Evolutionary conservation across 2,329 filamentous ascomycete genomes (phyloP), one percentile per base, ranked within the genome.

Genomic region (Scedosporium apiospermum): DNA sequence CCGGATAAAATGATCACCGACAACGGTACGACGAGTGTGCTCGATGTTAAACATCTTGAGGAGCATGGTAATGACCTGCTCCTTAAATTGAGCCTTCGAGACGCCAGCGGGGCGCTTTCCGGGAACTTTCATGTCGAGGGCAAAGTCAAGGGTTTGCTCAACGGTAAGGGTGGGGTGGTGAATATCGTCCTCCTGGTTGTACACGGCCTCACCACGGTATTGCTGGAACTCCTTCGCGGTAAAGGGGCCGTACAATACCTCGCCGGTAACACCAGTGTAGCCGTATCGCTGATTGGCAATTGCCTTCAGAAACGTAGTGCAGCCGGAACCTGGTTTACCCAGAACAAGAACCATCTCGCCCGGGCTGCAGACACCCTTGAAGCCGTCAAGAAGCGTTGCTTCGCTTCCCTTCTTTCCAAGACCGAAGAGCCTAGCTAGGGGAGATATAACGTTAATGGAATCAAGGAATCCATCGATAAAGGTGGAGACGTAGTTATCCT

Each of bases 21-120:
- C 91, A 34, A 93, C 85, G 0, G 93, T 97, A 71, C 92, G 84
- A 60, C 85, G 83, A 0, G 91, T 96, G 73, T 96, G 91, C 72
- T 93, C 89, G 62, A 96, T 96, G 71, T 93, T 95, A 80, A 96
- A 96, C 89, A 96, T 95, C 70, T 90, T 91, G 60, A 96, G 79
- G 64, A 96, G 80, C 69, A 88, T 84, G 18, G 85, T 81, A 65
- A 93, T 81, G 63, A 96, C 86, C 67, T 86, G 85, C 59, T 89
- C 81, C 77, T 93, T 93, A 78, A 93, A 93, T 16, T 89, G 86
- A 5, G 75, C 72, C 71, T 89, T 89, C 46, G 83, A 86, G 67
- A 95, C 82, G 23, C 90, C 90, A 3, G 81, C 84, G 0, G 90
- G 89, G 57, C 91, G 81, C 73, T 93, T 92, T 16, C 88, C 87